Base-by-base conservation (phyloP, 2,329 filamentous ascomycete species). In the Fusarium multiceps region DNA sequence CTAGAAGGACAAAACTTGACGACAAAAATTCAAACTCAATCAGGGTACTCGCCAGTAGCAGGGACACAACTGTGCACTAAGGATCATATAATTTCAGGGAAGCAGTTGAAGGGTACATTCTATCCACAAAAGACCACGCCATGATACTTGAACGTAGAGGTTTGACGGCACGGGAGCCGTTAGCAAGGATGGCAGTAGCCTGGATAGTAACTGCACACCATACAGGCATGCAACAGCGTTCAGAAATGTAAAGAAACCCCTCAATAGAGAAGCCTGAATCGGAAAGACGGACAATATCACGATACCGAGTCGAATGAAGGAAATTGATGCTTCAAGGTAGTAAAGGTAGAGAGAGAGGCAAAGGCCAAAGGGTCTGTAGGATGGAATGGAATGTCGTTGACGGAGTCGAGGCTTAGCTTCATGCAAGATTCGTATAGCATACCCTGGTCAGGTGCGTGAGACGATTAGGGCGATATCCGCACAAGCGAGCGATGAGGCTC, bases 371-470 rank as follows among this genome's bases (percentile, higher is more conserved):
- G 8, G 10, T 37, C 34, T 37, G 34, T n/a, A 13, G 41, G 10
- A 46, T 65, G 27, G 46, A 46, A 46, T 65, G 32, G 46, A 42
- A 21, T 56, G 65, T 66, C 48, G 65, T 69, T 60, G 55, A 54
- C 21, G 21, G 47, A 59, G 43, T 59, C 55, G 62, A 46, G 65
- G 72, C 60, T 65, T 74, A 74, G 72, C 70, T 66, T 69, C 68
- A 69, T 74, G 72, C 72, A 74, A 53, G 63, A 69, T 74, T 74
- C 72, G 72, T 74, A 71, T 74, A 74, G 72, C 72, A 73, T 41
- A 67, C 54, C 56, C 66, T 59, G 53, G 66, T 37, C 37, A 25
- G 47, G 41, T 21, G 46, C 32, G 37, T 32, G 34, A 43, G 57
- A 41, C 46, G 45, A 18, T 37, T 60, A 40, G 37, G 50, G 59